Percentiles rank a stretch among this genome's conserved stretches.
These are phyloP conservation scores for Epicoccum sorghinum DNA, from an alignment of 2,329 filamentous ascomycete genomes.

Conservation along the genomic window DNA sequence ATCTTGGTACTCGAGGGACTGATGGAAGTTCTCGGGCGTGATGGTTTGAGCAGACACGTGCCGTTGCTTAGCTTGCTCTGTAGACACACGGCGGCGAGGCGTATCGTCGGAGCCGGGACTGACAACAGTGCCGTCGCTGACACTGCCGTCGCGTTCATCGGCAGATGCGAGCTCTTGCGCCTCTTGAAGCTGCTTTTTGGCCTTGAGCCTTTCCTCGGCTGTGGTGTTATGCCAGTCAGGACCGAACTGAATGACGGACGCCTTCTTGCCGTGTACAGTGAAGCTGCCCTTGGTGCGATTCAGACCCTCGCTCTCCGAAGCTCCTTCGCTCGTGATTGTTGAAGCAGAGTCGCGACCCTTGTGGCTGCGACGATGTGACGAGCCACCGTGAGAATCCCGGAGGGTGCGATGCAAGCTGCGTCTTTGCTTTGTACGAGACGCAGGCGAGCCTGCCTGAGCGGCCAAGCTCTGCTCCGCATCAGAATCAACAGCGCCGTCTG, in stretches of 20 bases:
- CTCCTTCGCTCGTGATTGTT: conserved; percentile 57
- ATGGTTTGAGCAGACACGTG: conserved; percentile 46
- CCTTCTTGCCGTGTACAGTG: conserved; percentile 97
- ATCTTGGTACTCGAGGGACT: conserved; percentile 30
- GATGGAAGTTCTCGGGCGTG: conserved; percentile 37
- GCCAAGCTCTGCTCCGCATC: conserved; percentile 41
- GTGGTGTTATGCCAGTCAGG: conserved; percentile 76
- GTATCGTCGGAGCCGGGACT: conserved; percentile 32
- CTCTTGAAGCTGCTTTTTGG: conserved; percentile 46
- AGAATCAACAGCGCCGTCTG: conserved; percentile 30
- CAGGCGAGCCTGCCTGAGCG: conserved; percentile 45
- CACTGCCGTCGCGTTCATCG: conserved; percentile 35
- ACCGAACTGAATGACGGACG: conserved; percentile 94
- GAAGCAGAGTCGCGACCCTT: conserved; percentile 77
- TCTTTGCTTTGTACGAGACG: conserved; percentile 72
- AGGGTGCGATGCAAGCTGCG: conserved; percentile 89
- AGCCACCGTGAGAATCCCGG: conserved; percentile 74
- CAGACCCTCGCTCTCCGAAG: conserved; percentile 68
- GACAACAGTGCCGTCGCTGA: conserved; percentile 33
- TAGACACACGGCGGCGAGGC: conserved; percentile 28
- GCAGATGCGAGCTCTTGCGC: conserved; percentile 32
- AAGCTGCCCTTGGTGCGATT: conserved; percentile 85
- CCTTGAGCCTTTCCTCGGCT: conserved; percentile 48
- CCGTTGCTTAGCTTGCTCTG: conserved; percentile 41
- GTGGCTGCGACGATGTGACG: conserved; percentile 71